These are phyloP conservation scores for Psilocybe tampanensis DNA, from an alignment of 768 basidiomycete species.

Conservation along the genomic window DNA sequence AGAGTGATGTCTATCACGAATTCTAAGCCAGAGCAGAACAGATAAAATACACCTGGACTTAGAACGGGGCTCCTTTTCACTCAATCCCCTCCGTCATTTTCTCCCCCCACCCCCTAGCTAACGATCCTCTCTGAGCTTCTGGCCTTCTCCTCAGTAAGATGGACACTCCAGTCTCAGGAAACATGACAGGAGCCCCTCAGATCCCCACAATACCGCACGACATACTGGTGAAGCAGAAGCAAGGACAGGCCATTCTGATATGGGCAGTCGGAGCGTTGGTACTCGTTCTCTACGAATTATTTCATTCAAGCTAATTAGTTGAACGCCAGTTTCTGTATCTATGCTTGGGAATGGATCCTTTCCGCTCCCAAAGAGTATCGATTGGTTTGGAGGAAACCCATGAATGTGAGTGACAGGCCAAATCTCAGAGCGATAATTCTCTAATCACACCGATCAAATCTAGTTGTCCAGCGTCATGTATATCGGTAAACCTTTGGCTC, in stretches of 20 bases:
- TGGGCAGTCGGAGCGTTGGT: neutral
- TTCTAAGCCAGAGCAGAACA: no score
- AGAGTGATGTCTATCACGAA: no score
- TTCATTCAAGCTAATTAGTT: neutral
- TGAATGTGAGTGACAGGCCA: conserved; percentile 14
- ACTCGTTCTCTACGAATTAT: neutral
- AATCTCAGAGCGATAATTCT: neutral
- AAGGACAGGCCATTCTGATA: neutral
- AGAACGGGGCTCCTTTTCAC: neutral
- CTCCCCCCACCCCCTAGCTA: neutral
- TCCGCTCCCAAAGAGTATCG: conserved; percentile 22
- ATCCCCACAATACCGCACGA: neutral
- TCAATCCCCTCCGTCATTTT: neutral
- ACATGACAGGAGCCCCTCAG: neutral
- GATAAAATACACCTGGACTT: no score
- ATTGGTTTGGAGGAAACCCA: conserved; percentile 23
- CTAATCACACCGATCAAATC: neutral
- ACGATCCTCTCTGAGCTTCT: neutral
- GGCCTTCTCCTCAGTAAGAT: neutral
- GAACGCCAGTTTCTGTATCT: conserved; percentile 15
- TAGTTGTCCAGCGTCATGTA: conserved; percentile 11
- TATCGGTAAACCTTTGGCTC: conserved; percentile 1
- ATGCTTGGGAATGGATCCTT: conserved; percentile 26
- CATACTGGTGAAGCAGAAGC: neutral
- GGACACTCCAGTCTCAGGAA: neutral